Conservation (phyloP, 139 green algal species). For the Edaphochlamys debaryana region DNA sequence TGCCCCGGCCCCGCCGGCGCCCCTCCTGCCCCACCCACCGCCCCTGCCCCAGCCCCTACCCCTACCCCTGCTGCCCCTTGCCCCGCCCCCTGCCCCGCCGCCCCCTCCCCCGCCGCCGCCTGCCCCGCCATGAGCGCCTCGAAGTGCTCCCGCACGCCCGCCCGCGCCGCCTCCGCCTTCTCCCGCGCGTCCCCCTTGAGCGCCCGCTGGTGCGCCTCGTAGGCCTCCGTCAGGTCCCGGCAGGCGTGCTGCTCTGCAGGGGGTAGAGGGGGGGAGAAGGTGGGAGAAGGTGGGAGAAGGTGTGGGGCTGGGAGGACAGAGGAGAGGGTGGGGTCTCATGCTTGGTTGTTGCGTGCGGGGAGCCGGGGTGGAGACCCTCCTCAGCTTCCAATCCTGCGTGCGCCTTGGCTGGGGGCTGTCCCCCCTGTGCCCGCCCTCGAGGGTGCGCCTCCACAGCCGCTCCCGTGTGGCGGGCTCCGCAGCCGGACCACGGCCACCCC, state of each 20-base stretch:
- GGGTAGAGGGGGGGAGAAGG: background rate
- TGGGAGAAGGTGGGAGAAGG: background rate
- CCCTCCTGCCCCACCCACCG: background rate
- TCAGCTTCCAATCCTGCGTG: no score
- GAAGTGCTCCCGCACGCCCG: constrained; percentile 21
- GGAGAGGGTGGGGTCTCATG: no score
- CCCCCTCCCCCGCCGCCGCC: background rate
- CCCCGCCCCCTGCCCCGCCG: background rate
- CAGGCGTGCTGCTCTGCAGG: constrained; percentile 43
- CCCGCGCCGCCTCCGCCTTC: background rate
- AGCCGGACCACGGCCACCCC: no score
- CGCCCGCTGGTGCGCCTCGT: constrained; percentile 31
- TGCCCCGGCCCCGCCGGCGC: no score
- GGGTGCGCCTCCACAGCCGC: no score
- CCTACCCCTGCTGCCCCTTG: background rate
- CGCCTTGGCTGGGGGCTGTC: no score
- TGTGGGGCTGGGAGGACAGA: no score
- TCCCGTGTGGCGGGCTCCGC: no score
- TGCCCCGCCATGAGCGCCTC: background rate
- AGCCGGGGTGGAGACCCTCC: no score
- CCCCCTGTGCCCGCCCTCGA: no score
- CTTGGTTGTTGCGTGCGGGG: no score
- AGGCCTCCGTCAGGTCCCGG: constrained; percentile 10
- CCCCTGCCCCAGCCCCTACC: background rate
- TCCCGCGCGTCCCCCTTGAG: constrained; percentile 13